Evolutionary conservation across 108 stramenopile genomes (phyloP).

Genomic region (Chaetoceros tenuissimus): DNA sequence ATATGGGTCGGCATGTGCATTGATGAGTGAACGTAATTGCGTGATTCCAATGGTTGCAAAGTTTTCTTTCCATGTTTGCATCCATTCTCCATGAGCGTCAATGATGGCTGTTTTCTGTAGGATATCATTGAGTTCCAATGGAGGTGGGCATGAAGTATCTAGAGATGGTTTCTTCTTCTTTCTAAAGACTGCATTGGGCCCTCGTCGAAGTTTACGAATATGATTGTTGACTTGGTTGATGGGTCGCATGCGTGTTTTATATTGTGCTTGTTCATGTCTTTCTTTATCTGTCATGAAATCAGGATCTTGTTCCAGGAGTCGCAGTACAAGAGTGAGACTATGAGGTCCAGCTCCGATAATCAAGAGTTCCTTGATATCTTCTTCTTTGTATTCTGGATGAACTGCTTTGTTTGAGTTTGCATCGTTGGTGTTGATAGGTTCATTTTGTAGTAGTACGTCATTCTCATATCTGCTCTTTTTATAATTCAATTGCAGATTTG

Average conservation of each 20-base stretch:
- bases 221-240: slow-evolving; percentile 8
- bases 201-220: slow-evolving; percentile 8
- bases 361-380: slow-evolving; percentile 23
- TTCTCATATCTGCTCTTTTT: too few species aligned
- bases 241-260: slow-evolving; percentile 9
- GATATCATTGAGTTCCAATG: not conserved
- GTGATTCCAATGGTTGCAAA: slow-evolving; percentile 8
- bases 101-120: not conserved
- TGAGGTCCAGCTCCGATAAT: slow-evolving; percentile 24
- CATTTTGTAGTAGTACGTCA: too few species aligned
- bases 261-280: slow-evolving; percentile 9
- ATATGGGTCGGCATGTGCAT: slow-evolving; percentile 22
- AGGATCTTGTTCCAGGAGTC: slow-evolving; percentile 21
- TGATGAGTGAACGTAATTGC: slow-evolving; percentile 17
- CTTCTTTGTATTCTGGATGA: too few species aligned
- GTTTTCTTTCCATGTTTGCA: slow-evolving; percentile 18
- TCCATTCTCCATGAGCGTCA: slow-evolving; percentile 6
- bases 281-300: slow-evolving; percentile 19
- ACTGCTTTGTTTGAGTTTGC: too few species aligned
- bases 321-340: slow-evolving; percentile 12
- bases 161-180: not conserved
- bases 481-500: too few species aligned
- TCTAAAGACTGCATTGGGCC: slow-evolving; percentile 6
- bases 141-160: too few species aligned
- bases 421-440: too few species aligned